Base-by-base conservation (phyloP, 225 moss, liverwort and hornwort species). In the Climacium dendroides region DNA sequence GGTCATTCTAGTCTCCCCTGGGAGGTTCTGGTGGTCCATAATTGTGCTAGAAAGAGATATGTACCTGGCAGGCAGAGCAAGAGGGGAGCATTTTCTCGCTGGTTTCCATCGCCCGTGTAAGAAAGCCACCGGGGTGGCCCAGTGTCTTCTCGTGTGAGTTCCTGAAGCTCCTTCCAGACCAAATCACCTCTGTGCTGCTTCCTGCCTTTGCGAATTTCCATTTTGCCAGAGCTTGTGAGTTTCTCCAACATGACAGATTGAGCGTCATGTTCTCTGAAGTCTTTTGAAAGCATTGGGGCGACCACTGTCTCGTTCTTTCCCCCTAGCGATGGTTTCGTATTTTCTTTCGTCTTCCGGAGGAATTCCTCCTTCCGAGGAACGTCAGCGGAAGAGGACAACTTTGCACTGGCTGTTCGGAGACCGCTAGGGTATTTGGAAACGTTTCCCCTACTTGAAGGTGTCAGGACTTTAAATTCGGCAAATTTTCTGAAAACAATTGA, bases 51-150 rank as follows among this genome's bases (percentile, higher is more conserved):
- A 88, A 88, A 87, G 53, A 83, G 29, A 57, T 70, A 62, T 81
- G 45, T 64, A 98, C 98, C 98, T 94, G 98, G 96, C 89, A 98
- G 90, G 73, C 95, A 96, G 55, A 96, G 93, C 78, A 98, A 92
- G 32, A 96, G 84, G 63, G 96, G 96, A 35, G 93, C 93, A 89
- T 96, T 94, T 78, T 86, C 74, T 37, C 91, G 92, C 47, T 76
- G 91, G 1, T 83, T 89, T 43, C 80, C 90, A 35, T 88, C 80
- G 29, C 92, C 91, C 81, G 69, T 15, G 66, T 93, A 94, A 85
- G 89, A 89, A 47, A 95, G 90, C 98, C 98, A 98, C 83, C 93
- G 90, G 19, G 94, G 95, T 60, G 95, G 93, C 53, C 96, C 96
- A 63, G 62, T 70, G 64, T 96, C 91, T 75, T 86, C 41, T 57